Evolutionary conservation across 495 filamentous ascomycete species (phyloP).

Genomic region (Schizothecium vesticola): DNA sequence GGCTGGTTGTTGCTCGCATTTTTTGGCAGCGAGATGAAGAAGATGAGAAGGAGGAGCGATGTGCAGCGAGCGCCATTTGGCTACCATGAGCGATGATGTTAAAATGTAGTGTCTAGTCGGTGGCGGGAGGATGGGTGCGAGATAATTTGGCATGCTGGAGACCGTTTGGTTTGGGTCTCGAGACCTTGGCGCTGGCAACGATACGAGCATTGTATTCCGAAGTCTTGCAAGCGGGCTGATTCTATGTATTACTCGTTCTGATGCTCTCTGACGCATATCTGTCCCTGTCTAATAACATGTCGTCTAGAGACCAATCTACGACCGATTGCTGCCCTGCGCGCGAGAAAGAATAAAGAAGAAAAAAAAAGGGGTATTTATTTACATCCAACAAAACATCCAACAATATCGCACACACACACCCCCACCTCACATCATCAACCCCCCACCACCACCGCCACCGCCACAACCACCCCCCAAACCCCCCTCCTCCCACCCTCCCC

Average conservation of each 20-base stretch:
- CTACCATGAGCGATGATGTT: neutral
- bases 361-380: neutral
- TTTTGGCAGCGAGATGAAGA: neutral
- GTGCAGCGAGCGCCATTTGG: neutral
- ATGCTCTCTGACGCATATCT: neutral
- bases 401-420: neutral
- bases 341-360: too few relatives aligned
- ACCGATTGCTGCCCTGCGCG: neutral
- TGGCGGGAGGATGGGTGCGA: neutral
- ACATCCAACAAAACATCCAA: neutral
- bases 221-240: neutral
- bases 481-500: neutral
- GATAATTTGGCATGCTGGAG: neutral
- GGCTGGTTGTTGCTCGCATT: neutral
- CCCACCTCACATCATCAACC: slow-evolving; percentile 5
- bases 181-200: neutral
- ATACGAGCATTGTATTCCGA: neutral
- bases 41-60: neutral
- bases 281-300: neutral
- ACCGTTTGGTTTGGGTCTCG: neutral
- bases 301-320: neutral
- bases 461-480: slow-evolving; percentile 1
- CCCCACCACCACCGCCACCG: slow-evolving; percentile 2
- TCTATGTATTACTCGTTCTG: neutral
- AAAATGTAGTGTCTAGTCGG: neutral